Evolutionary conservation across 306 rosid species (phyloP), one percentile per base, ranked within the genome.

Genomic region (Castanea crenata): DNA sequence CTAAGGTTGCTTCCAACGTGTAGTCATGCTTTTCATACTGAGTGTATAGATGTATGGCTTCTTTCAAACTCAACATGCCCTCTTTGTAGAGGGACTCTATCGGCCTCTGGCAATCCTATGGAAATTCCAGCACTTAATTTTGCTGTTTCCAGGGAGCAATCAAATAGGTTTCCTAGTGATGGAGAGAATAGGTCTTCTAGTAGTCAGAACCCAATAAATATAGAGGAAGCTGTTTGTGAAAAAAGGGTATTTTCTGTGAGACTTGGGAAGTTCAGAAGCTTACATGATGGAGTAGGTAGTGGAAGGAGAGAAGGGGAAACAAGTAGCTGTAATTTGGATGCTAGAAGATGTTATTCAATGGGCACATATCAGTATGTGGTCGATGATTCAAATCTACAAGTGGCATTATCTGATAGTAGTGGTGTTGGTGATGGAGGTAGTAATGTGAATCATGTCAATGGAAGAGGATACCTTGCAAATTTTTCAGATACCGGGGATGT

Each of bases 11-110:
- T 94, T 68, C 99, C 99, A 0, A 21, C 63, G 3, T 94, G 99
- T 75, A 81, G 93, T 44, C 99, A 94, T 80, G 97, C 99, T 8
- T 94, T 94, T 74, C 99, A 94, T 79, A 82, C 85, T 61, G 77
- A 78, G 49, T 94, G 99, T 71, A 89, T 94, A 27, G 99, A 92
- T 78, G 90, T 92, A 18, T 94, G 99, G 99, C 97, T 94, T 19
- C 89, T 92, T 14, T 89, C 99, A 16, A 91, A 89, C 38, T 88
- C 92, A 15, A 92, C 99, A 18, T 94, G 99, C 73, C 99, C 99
- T 77, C 97, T 94, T 29, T 94, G 99, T 75, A 86, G 97, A 83
- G 83, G 88, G 1, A 76, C 88, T 76, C 84, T 90, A 69, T 77
- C 83, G 27, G 69, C 59, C 34, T 64, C 85, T 29, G 71, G 55